Conservation (phyloP, 2,329 filamentous ascomycete species). For the Aspergillus fischeri region DNA sequence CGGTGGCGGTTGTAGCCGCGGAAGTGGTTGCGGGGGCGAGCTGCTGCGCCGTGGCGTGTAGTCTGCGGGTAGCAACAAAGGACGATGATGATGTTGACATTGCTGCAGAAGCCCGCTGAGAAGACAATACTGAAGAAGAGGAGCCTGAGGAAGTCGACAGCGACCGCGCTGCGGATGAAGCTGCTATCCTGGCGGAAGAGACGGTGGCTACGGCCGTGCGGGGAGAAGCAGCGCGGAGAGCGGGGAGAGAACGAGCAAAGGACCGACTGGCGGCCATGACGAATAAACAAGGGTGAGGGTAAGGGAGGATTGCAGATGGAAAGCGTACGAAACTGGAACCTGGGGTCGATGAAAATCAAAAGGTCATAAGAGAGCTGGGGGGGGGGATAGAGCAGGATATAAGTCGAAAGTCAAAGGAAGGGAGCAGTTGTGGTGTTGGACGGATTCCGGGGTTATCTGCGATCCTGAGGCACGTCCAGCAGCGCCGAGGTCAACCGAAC, state of each 20-base stretch:
- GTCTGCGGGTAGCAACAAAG: constrained; percentile 24
- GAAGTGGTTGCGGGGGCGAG: constrained; percentile 48
- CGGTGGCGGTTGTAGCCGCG: constrained; percentile 46
- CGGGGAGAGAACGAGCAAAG: constrained; percentile 34
- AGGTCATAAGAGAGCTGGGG: not conserved
- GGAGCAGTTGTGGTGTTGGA: not conserved
- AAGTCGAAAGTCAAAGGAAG: not conserved
- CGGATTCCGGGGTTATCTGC: not conserved
- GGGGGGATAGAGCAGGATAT: not conserved
- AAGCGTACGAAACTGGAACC: not conserved
- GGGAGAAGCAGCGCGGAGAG: constrained; percentile 35
- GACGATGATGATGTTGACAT: constrained; percentile 17
- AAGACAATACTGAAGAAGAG: constrained; percentile 17
- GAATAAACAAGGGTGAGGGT: constrained; percentile 2
- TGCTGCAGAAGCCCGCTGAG: constrained; percentile 12
- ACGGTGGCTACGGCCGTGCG: constrained; percentile 27
- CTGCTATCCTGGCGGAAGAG: constrained; percentile 18
- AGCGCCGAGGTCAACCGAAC: not conserved
- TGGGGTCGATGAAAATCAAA: not conserved
- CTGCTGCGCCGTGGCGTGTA: constrained; percentile 55
- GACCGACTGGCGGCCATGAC: constrained; percentile 38
- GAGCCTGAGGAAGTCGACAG: constrained; percentile 19
- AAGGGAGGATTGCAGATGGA: not conserved
- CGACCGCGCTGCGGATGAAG: constrained; percentile 22
- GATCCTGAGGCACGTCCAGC: not conserved